Conservation (phyloP, 352 stramenopile genomes). For the Phytophthora capsici region DNA sequence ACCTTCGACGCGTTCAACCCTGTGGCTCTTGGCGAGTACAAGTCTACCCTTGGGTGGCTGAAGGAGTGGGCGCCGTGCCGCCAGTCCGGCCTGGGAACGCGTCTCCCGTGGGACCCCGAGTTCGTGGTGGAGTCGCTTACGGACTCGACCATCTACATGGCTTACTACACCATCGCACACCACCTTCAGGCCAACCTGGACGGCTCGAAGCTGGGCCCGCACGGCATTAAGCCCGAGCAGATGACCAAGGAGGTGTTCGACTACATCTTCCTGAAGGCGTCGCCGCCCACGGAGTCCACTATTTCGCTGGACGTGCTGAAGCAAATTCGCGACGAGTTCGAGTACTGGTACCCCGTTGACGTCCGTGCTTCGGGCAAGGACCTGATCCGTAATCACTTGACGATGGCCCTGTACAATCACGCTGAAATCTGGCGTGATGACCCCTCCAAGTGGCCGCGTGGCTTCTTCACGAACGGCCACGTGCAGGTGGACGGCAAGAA, state of each 20-base stretch:
- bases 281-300: conserved; percentile 80
- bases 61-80: conserved; percentile 99
- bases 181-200: conserved; percentile 97
- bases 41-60: conserved; percentile 98
- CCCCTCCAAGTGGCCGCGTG: conserved; percentile 96
- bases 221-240: conserved; percentile 84
- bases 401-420: conserved; percentile 99
- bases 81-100: conserved; percentile 96
- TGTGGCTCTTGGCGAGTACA: conserved; percentile 94
- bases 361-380: conserved; percentile 97
- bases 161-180: conserved; percentile 99
- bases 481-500: conserved; percentile 98
- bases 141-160: conserved; percentile 99
- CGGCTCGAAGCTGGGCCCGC: conserved; percentile 89
- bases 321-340: conserved; percentile 96
- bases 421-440: conserved; percentile 99
- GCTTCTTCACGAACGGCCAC: conserved; percentile 99
- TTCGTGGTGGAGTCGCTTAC: conserved; percentile 99
- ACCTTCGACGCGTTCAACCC: conserved; percentile 96
- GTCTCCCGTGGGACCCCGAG: conserved; percentile 98
- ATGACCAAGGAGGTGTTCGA: conserved; percentile 98
- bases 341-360: conserved; percentile 99
- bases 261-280: conserved; percentile 97
- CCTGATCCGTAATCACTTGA: conserved; percentile 99
- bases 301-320: conserved; percentile 93